Evolutionary conservation across 1,284 basidiomycete genomes (phyloP), one percentile per base, ranked within the genome.

Genomic region (Ceratobasidium sp.): DNA sequence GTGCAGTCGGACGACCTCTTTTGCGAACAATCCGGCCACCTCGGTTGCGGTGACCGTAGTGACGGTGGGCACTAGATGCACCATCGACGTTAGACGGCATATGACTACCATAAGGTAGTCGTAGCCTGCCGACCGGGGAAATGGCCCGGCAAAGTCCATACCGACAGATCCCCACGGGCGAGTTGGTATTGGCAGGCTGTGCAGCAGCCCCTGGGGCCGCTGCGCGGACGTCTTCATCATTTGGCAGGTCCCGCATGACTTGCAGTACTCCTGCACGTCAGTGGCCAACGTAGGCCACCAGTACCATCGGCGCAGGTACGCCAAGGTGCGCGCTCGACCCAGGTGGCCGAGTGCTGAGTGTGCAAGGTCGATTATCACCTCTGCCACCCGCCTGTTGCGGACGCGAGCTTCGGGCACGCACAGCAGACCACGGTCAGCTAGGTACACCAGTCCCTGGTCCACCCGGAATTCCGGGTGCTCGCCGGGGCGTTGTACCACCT

Each of bases 131-230:
- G 83, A 84, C 6, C 78, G 68, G 0, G 84, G 86, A 0, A 88
- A 77, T 0, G 84, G 85, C 1, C 86, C 85, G 0, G 88, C 82
- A 71, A 87, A 87, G 70, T 88, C 86, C 11, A 88, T 83, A 0
- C 84, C 83, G 4, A 88, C 83, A 0, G 80, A 75, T 66, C 85
- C 81, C 85, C 85, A 87, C 9, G 85, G 84, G 7, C 76, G 44
- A 0, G 52, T 65, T 0, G 85, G 85, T 0, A 86, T 78, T 0
- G 73, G 22, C 0, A 86, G 76, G 0, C 83, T 81, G 25, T 84
- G 82, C 0, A 86, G 79, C 1, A 84, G 65, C 1, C 85, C 83
- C 56, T 80, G 83, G 0, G 84, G 83, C 44, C 52, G 52, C 15
- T 67, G 40, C 8, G 76, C 77, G 1, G 70, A 40, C 25, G 77